phyloP scores from a whole-genome alignment of 2,329 filamentous ascomycete species.

The Fusarium algeriense region DNA sequence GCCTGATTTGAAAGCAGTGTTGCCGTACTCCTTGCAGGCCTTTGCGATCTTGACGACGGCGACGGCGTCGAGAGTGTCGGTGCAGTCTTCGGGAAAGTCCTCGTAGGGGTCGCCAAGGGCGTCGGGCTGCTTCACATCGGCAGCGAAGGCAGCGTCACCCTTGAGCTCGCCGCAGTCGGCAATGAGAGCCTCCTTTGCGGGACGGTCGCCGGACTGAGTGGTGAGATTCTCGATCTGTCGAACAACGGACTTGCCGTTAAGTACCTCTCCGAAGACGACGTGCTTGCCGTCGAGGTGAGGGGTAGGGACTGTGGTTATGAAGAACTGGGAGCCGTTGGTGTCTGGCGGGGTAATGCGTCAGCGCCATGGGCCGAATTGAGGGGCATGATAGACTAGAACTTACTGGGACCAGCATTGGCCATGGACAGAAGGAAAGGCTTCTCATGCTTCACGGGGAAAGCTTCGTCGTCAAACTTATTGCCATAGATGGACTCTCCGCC shows the following conservation, averaged over 20 bases:
- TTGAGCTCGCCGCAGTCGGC: conserved; percentile 87
- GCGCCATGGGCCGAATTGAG: not conserved
- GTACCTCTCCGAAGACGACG: conserved; percentile 95
- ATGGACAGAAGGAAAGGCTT: conserved; percentile 95
- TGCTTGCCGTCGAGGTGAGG: conserved; percentile 97
- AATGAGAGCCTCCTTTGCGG: conserved; percentile 78
- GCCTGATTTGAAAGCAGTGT: conserved; percentile 87
- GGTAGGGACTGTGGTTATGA: conserved; percentile 94
- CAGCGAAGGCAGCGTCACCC: conserved; percentile 75
- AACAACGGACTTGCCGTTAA: conserved; percentile 91
- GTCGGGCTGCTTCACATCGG: conserved; percentile 78
- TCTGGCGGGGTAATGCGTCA: conserved; percentile 58
- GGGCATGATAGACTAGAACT: conserved; percentile 42
- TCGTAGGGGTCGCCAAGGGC: conserved; percentile 91
- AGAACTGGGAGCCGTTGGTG: conserved; percentile 98
- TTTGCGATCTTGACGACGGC: conserved; percentile 82
- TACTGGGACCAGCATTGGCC: conserved; percentile 95
- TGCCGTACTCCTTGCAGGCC: conserved; percentile 92
- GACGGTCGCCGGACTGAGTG: conserved; percentile 83
- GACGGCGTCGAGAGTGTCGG: conserved; percentile 70
- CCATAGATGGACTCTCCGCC: conserved; percentile 98
- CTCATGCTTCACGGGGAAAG: conserved; percentile 92
- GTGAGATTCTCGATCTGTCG: conserved; percentile 89
- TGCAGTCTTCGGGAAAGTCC: conserved; percentile 92
- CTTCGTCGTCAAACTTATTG: conserved; percentile 97